phyloP scores from a whole-genome alignment of 2,329 filamentous ascomycete species.

The Alternaria gaisen region DNA sequence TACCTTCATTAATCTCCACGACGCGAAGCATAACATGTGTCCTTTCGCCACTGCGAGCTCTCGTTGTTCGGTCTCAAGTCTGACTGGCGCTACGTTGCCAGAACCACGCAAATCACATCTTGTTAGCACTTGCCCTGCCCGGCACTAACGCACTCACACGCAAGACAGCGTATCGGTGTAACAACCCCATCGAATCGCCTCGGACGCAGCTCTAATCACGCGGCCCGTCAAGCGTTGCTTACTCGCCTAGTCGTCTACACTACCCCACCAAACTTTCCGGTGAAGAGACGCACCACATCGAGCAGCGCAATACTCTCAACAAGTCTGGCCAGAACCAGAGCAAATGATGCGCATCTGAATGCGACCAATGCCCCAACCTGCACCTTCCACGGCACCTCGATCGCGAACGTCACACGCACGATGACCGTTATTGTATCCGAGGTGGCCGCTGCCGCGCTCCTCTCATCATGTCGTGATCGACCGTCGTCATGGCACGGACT shows the following conservation, averaged over 20 bases:
- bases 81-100: constrained; percentile 29
- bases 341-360: constrained; percentile 11
- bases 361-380: constrained; percentile 12
- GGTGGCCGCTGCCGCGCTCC: background rate
- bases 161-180: constrained; percentile 48
- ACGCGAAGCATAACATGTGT: constrained; percentile 39
- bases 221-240: constrained; percentile 33
- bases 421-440: constrained; percentile 5
- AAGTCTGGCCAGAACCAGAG: constrained; percentile 4
- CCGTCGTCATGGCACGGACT: constrained; percentile 15
- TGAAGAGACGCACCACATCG: constrained; percentile 35
- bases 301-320: constrained; percentile 19
- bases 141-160: constrained; percentile 35
- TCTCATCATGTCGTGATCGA: constrained; percentile 13
- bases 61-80: constrained; percentile 22
- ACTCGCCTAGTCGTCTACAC: constrained; percentile 23
- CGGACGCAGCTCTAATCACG: constrained; percentile 31
- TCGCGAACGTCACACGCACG: constrained; percentile 15
- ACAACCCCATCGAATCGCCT: constrained; percentile 36
- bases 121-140: constrained; percentile 31
- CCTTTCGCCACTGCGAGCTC: constrained; percentile 35
- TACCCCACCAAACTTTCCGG: constrained; percentile 35
- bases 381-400: constrained; percentile 9
- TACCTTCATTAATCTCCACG: constrained; percentile 39
- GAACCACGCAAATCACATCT: constrained; percentile 33